These are phyloP conservation scores for Torulaspora franciscae DNA, from an alignment of 805 yeast species.

Conservation along the genomic window DNA sequence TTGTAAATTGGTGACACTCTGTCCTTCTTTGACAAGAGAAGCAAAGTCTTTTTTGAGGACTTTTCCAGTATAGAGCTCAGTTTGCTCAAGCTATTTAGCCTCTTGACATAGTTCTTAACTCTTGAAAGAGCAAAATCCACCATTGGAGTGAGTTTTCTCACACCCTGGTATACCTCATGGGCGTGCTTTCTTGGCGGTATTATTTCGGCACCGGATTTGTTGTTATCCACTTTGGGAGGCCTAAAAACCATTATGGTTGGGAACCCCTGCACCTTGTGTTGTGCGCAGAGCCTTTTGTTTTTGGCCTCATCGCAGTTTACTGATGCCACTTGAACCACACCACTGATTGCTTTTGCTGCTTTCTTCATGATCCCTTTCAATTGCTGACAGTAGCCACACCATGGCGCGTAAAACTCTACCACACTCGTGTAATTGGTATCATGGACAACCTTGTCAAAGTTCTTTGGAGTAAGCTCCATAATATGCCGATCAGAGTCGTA, in stretches of 20 bases:
- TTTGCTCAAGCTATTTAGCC: conserved; percentile 38
- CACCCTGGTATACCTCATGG: conserved; percentile 56
- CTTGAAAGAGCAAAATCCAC: conserved; percentile 51
- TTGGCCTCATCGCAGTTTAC: conserved; percentile 74
- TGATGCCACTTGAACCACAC: conserved; percentile 64
- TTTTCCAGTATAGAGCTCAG: conserved; percentile 25
- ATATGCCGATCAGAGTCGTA: conserved; percentile 39
- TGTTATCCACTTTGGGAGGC: conserved; percentile 59
- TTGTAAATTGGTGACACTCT: conserved; percentile 53
- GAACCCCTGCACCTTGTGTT: conserved; percentile 64
- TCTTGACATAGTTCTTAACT: conserved; percentile 61
- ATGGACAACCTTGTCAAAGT: conserved; percentile 62
- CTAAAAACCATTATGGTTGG: conserved; percentile 81
- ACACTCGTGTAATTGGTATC: conserved; percentile 71
- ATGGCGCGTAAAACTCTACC: conserved; percentile 91
- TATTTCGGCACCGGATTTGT: conserved; percentile 19
- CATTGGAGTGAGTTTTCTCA: conserved; percentile 52
- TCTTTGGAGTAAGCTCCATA: conserved; percentile 50
- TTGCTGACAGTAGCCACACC: conserved; percentile 93
- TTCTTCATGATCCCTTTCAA: conserved; percentile 60
- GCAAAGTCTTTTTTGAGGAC: conserved; percentile 37
- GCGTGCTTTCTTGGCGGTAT: conserved; percentile 38
- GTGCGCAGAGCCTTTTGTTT: conserved; percentile 66
- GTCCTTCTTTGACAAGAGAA: conserved; percentile 50
- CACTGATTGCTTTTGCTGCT: conserved; percentile 55